phyloP scores from a whole-genome alignment of 139 green algal species.

The Microglena sp. region DNA sequence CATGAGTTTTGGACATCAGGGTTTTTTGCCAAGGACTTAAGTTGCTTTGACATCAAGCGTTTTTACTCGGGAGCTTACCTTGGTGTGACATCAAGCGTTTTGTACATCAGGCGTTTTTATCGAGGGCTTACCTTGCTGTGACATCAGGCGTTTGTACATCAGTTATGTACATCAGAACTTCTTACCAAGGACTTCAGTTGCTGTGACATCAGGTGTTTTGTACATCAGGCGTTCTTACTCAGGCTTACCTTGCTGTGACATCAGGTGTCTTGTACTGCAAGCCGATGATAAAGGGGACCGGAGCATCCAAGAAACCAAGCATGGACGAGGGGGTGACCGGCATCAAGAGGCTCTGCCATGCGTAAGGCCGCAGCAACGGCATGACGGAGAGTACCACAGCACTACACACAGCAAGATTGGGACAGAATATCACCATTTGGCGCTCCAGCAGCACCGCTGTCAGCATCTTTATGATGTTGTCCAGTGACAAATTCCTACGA shows the following conservation, averaged over 20 bases:
- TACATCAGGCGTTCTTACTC: background rate
- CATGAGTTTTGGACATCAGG: too few species aligned
- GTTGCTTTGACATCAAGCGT: too few species aligned
- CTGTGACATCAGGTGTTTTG: too few species aligned
- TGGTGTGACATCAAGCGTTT: too few species aligned
- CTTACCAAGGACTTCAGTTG: too few species aligned
- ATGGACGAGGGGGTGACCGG: constrained; percentile 63
- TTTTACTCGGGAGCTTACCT: too few species aligned
- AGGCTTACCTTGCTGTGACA: constrained; percentile 46
- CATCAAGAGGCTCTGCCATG: constrained; percentile 63
- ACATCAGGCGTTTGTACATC: background rate
- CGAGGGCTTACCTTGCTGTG: too few species aligned
- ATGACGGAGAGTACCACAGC: constrained; percentile 45
- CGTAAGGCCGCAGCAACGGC: constrained; percentile 9
- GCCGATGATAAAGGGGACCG: constrained; percentile 76
- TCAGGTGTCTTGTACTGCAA: constrained; percentile 83
- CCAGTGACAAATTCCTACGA: constrained; percentile 54
- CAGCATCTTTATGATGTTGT: constrained; percentile 70
- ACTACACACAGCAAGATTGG: constrained; percentile 62
- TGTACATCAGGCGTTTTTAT: background rate
- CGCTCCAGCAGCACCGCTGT: constrained; percentile 74
- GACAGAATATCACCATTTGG: constrained; percentile 83
- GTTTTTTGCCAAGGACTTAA: too few species aligned
- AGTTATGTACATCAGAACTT: background rate
- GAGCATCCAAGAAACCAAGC: constrained; percentile 57